Base-by-base conservation (phyloP, 1,284 basidiomycete species). In the Coniophora puteana region DNA sequence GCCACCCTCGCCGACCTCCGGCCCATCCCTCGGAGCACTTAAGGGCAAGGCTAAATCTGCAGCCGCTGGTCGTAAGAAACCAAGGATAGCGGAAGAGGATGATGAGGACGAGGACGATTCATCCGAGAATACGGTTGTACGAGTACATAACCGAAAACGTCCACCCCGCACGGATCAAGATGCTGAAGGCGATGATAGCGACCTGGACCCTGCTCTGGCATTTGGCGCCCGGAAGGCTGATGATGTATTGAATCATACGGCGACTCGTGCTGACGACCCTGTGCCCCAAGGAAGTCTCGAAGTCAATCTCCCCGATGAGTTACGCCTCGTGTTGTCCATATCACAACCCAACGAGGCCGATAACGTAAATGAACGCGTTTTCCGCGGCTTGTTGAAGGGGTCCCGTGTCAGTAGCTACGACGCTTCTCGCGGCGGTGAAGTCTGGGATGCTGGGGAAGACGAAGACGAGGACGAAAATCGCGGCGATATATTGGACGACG, bases 361-460 rank as follows among this genome's bases (percentile, higher is more conserved):
- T 50, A 53, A 48, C 31, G 68, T 71, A 38, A 77, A 81, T 48
- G 74, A 78, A 42, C 67, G 63, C 51, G 55, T 87, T 23, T 78
- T 78, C 23, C 72, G 75, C 43, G 68, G 69, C 14, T 58, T 89
- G 33, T 49, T 89, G 30, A 78, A 79, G 51, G 80, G 84, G 23
- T 60, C 69, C 36, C 68, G 79, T 36, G 61, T 68, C 43, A 63
- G 61, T 29, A 70, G 76, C 53, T 83, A 83, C 53, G 72, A 87
- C 49, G 66, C 78, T 14, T 61, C 56, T 35, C 78, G 70, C 51
- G 83, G 84, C 11, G 83, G 82, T 5, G 77, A 84, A 47, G 76
- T 89, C 41, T 88, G 86, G 85, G 79, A 77, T 49, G 76, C 77
- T 36, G 86, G 86, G n/a, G 84, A 89, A 60, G 67, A 65, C 41